Evolutionary conservation across 2,329 filamentous ascomycete species (phyloP), one percentile per base, ranked within the genome.

Genomic region (Calonectria montana): DNA sequence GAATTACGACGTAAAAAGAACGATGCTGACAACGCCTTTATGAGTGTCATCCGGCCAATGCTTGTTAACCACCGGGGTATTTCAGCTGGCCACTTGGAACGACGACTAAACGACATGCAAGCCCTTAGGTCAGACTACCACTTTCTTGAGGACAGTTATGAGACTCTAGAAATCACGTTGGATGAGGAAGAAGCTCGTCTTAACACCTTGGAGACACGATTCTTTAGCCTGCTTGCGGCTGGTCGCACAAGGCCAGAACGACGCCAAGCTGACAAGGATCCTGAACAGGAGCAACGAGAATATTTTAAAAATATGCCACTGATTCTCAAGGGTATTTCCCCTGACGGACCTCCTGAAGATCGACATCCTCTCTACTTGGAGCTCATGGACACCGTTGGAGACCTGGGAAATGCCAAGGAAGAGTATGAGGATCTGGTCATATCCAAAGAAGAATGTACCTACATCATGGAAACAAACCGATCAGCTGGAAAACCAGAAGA

Each of bases 371-470:
- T 87, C 3, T 89, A 88, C 73, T 74, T 81, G 13, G 79, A 84
- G 21, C 81, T 90, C 7, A 82, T 86, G 18, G 82, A 83, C 15
- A 82, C 83, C 1, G 82, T 87, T 12, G 84, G 83, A 1, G 85
- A 89, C 21, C 79, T 87, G n/a, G 83, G 86, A 53, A 82, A 87
- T 35, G 86, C 86, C 16, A 83, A 82, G 61, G 88, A 90, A 69
- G 83, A 87, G n/a, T 79, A 84, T 39, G 80, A 83, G 6, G 87
- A 89, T 47, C 81, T 89, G 4, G 69, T 82, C 13, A 80, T 83
- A 66, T 82, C 83, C 41, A 84, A 82, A 47, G 81, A 84, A 10
- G 80, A 80, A 64, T 83, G 81, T 53, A 79, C 86, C 65, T 79
- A 85, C 59, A 80, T 86, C 41, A 74, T 84, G 16, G 77, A 79